Evolutionary conservation across 2,329 filamentous ascomycete species (phyloP), one percentile per base, ranked within the genome.

Genomic region (Exserohilum rostratum): DNA sequence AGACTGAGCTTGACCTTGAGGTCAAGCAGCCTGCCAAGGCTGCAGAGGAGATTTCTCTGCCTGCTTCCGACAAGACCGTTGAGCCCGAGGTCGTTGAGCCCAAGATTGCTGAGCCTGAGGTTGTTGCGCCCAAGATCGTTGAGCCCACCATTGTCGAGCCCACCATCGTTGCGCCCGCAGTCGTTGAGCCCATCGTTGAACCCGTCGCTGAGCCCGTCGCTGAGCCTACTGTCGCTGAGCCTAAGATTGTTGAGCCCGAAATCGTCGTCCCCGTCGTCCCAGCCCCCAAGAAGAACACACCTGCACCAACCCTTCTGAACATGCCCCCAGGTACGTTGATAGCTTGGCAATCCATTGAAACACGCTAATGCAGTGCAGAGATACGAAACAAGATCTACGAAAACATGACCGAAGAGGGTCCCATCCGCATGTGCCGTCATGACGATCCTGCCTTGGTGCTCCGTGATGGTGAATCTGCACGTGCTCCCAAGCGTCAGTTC

Each of bases 381-480:
- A 34, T 59, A 11, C 54, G 57, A 7, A 57, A 57, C 40, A 46
- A 48, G 34, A 59, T 59, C 29, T 59, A 59, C 12, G 49, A 57
- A 12, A 37, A 46, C 15, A 59, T 59, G 53, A 53, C 22, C 38
- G 57, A 59, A 18, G 49, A 57, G 3, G 27, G n/a, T 3, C 57
- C 57, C 2, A 50, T 59, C 46, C 40, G 57, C 17, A 59, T 59
- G 53, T 57, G 53, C 37, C 57, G 57, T 29, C 46, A 47, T 29
- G 57, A 59, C 27, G 57, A 59, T 22, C 49, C 57, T 3, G 53
- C 57, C 3, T 47, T 59, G 13, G 27, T 39, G n/a, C 39, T 40
- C 18, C 34, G 27, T 27, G 53, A 59, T 7, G 40, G 15, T 17
- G 49, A 56, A 33, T 13, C 40, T 4, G 31, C 35, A 4, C 42